phyloP scores from a whole-genome alignment of 202 grass and related monocot genomes.

The Tripidium arundinaceum region DNA sequence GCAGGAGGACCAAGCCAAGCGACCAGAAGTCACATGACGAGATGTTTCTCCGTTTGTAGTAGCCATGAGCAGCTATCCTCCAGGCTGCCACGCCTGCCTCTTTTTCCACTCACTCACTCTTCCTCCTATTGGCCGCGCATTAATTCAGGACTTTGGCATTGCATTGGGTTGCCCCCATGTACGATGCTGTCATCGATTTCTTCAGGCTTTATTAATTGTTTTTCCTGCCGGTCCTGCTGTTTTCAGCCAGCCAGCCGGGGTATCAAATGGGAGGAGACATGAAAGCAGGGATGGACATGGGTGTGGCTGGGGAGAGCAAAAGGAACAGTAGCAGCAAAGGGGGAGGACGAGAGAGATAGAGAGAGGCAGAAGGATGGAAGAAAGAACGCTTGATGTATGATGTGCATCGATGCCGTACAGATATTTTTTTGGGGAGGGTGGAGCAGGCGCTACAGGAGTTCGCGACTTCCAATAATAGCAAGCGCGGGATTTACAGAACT shows the following conservation, averaged over 20 bases:
- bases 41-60: conserved; percentile 24
- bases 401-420: conserved; percentile 8
- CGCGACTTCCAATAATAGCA: conserved; percentile 31
- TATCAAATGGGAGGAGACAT: conserved; percentile 1
- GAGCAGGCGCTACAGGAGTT: conserved; percentile 31
- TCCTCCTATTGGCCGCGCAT: conserved; percentile 17
- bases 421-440: conserved; percentile 23
- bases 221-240: not conserved
- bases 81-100: not conserved
- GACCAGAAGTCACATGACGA: not conserved
- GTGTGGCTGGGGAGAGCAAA: not conserved
- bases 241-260: not conserved
- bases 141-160: not conserved
- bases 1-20: not conserved
- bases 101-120: conserved; percentile 9
- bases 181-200: not conserved
- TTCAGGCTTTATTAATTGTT: conserved; percentile 18
- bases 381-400: not conserved
- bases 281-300: not conserved
- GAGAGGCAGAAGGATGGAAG: not conserved
- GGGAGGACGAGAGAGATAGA: not conserved
- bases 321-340: not conserved
- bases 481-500: not conserved
- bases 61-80: not conserved
- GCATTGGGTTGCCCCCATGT: not conserved